Evolutionary conservation across 805 yeast species (phyloP).

Genomic region (Yamadazyma philogaea): DNA sequence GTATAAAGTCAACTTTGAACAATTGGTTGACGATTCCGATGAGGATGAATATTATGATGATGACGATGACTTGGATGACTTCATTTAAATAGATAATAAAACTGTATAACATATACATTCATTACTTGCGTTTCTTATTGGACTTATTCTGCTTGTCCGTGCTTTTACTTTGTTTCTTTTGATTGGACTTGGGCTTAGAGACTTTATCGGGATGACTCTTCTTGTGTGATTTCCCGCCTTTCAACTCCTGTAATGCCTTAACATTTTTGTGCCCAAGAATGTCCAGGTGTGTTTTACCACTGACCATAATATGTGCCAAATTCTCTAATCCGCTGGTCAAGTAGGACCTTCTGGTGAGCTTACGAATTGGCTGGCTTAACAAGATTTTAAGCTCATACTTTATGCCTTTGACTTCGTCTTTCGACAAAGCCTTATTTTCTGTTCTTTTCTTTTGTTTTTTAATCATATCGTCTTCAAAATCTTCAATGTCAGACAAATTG

Average conservation of each 20-base stretch:
- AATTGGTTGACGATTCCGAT: conserved; percentile 81
- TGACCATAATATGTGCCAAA: conserved; percentile 71
- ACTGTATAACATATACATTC: neutral
- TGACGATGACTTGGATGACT: conserved; percentile 46
- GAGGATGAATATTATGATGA: conserved; percentile 82
- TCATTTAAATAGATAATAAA: conserved; percentile 23
- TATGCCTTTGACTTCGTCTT: conserved; percentile 45
- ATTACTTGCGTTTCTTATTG: neutral
- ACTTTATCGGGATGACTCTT: conserved; percentile 1
- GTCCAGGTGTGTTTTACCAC: conserved; percentile 61
- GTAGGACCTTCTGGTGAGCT: conserved; percentile 65
- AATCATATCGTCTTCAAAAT: conserved; percentile 60
- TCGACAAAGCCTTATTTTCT: conserved; percentile 40
- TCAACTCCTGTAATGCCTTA: conserved; percentile 64
- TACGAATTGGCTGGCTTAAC: conserved; percentile 54
- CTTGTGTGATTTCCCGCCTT: conserved; percentile 8
- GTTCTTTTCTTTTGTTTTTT: conserved; percentile 57
- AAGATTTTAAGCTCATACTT: conserved; percentile 53
- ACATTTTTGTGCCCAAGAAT: conserved; percentile 68
- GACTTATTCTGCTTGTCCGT: conserved; percentile 2
- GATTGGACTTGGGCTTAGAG: conserved; percentile 3
- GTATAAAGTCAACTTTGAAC: conserved; percentile 96
- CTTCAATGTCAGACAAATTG: conserved; percentile 58
- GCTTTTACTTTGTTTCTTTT: conserved; percentile 5
- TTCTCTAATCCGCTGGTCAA: conserved; percentile 76